Evolutionary conservation across 495 filamentous ascomycete species (phyloP), one percentile per base, ranked within the genome.

Genomic region (Penicillium psychrofluorescens): DNA sequence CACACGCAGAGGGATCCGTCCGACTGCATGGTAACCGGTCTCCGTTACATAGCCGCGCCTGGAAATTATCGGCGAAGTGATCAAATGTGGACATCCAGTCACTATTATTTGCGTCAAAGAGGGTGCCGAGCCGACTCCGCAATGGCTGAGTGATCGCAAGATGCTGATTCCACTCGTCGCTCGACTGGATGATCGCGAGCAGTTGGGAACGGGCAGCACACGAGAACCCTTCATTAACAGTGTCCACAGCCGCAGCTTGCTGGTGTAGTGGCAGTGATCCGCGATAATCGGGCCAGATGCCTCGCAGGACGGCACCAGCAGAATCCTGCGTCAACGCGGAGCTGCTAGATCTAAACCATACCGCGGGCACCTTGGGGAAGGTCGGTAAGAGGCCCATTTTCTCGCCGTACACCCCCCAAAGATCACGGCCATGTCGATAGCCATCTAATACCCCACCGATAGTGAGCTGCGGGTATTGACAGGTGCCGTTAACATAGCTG

Each of bases 11-110:
- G 1, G 36, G 37, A 15, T 63, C 45, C 0, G 40, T 30, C 2
- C 52, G n/a, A 11, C 51, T 42, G 42, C 63, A 66, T 0, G 63
- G 63, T 3, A 62, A 47, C 0, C 47, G 31, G 36, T 66, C 63
- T 2, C 63, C 60, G 32, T 66, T 63, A 29, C 63, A 66, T 9
- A 66, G 45, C 7, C 61, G 51, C 0, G 40, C 63, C 42, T 64
- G 63, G 46, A 66, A 66, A 16, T 62, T 63, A 40, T 66, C 61
- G 6, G 60, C 49, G 33, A 63, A 66, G 39, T 64, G 63, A 38
- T 64, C 61, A 41, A 58, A 63, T 2, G 58, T 57, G 1, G 39
- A 39, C 43, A 52, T 54, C 63, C 60, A 66, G n/a, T 44, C 44
- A 11, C 46, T 45, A 7, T 22, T 41, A 35, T 51, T 41, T 1